Evolutionary conservation across 306 rosid genomes (phyloP).

Genomic region (Carpinus fangiana): DNA sequence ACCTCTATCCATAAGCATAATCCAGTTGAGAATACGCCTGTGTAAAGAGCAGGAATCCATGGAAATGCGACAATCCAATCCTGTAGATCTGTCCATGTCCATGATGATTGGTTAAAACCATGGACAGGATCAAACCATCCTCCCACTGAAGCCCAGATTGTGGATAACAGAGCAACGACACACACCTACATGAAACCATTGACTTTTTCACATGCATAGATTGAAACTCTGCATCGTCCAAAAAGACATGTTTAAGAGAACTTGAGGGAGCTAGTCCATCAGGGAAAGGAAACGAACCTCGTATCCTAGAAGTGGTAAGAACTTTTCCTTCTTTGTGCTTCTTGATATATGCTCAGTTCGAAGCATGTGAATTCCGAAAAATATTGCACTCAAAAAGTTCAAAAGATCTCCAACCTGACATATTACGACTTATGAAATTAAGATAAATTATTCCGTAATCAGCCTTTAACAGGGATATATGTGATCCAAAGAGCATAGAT

Average conservation of each 20-base stretch:
- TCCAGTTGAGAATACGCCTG: conserved; percentile 73
- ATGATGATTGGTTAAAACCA: conserved; percentile 40
- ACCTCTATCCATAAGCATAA: conserved; percentile 86
- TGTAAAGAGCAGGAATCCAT: conserved; percentile 76
- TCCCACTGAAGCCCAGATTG: conserved; percentile 58
- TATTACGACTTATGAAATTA: not conserved
- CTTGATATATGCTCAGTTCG: conserved; percentile 75
- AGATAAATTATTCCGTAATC: not conserved
- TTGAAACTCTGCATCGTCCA: conserved; percentile 4
- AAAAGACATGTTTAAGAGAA: not conserved
- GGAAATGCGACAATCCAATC: conserved; percentile 63
- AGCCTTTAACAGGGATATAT: not conserved
- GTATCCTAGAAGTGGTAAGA: conserved; percentile 67
- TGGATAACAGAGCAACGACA: conserved; percentile 56
- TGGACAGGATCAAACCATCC: conserved; percentile 38
- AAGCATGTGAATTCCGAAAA: conserved; percentile 75
- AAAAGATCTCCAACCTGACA: conserved; percentile 75
- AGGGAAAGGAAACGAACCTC: conserved; percentile 46
- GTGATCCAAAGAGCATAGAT: conserved; percentile 3
- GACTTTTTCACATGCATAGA: conserved; percentile 14
- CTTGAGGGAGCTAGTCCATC: not conserved
- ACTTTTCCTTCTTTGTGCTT: conserved; percentile 55
- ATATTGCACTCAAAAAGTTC: conserved; percentile 67
- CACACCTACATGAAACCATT: conserved; percentile 47
- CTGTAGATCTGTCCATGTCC: conserved; percentile 51